phyloP scores from a whole-genome alignment of 768 basidiomycete genomes.

The Hysterangium stoloniferum region DNA sequence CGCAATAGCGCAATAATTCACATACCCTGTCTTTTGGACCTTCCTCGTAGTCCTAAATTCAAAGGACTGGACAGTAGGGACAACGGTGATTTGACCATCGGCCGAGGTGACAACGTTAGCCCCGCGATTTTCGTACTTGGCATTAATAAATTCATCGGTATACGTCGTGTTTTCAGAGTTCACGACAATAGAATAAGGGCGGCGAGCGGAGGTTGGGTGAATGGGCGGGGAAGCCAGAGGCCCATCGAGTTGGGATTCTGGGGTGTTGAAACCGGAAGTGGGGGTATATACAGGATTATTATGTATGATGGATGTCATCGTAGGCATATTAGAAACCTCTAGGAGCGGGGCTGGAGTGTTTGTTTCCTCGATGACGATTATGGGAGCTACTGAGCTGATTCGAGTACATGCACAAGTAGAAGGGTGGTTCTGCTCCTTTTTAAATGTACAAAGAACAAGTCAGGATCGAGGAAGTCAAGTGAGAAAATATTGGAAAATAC shows the following conservation, averaged over 20 bases:
- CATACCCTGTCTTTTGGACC: conserved; percentile 89
- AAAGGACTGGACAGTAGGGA: conserved; percentile 70
- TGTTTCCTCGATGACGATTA: conserved; percentile 81
- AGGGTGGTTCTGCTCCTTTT: background rate
- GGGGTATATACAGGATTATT: conserved; percentile 18
- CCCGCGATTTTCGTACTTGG: conserved; percentile 77
- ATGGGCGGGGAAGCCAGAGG: conserved; percentile 40
- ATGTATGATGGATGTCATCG: conserved; percentile 21
- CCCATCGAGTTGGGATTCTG: conserved; percentile 64
- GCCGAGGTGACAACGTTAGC: conserved; percentile 54
- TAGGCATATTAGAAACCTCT: conserved; percentile 33
- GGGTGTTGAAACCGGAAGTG: conserved; percentile 66
- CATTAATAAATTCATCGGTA: conserved; percentile 73
- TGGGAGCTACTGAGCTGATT: conserved; percentile 88
- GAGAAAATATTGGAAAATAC: too few relatives aligned
- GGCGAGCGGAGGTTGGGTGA: conserved; percentile 82
- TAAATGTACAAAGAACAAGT: background rate
- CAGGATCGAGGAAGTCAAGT: background rate
- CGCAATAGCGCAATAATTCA: conserved; percentile 16
- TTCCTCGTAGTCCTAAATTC: conserved; percentile 88
- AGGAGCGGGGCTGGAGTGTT: conserved; percentile 57
- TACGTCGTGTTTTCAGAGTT: conserved; percentile 77
- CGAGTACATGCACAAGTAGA: conserved; percentile 74
- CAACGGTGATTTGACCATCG: conserved; percentile 71
- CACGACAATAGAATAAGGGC: conserved; percentile 68